These are phyloP conservation scores for Oemleria cerasiformis DNA, from an alignment of 306 rosid species.

Conservation along the genomic window DNA sequence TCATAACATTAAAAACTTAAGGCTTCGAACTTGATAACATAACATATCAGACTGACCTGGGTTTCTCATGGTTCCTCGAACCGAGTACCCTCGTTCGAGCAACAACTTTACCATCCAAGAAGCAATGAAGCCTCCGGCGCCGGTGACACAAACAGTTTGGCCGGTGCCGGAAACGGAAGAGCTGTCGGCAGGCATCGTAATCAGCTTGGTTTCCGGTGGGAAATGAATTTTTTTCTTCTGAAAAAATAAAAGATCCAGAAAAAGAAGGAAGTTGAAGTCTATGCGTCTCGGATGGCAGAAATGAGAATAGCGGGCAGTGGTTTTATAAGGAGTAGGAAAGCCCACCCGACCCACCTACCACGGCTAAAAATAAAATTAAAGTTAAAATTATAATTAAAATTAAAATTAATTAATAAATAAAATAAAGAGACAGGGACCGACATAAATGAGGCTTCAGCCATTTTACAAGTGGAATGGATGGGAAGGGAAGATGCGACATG, in stretches of 20 bases:
- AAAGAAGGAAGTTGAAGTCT: not conserved
- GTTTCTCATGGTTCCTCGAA: slow-evolving; percentile 78
- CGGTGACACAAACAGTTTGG: slow-evolving; percentile 81
- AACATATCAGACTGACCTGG: slow-evolving; percentile 44
- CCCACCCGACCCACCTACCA: slow-evolving; percentile 31
- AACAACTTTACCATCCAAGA: slow-evolving; percentile 85
- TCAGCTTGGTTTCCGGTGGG: not conserved
- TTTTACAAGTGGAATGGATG: not conserved
- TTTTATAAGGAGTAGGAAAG: slow-evolving; percentile 19
- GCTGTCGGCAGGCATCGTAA: slow-evolving; percentile 41
- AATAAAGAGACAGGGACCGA: too few relatives aligned
- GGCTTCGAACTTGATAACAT: not conserved
- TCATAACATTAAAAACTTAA: not conserved
- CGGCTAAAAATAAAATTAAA: slow-evolving; percentile 11
- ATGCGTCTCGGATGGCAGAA: not conserved
- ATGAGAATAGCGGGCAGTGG: not conserved
- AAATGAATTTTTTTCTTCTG: not conserved
- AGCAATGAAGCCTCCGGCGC: slow-evolving; percentile 95
- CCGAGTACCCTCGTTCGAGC: slow-evolving; percentile 67
- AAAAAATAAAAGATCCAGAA: not conserved
- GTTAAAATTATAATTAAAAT: too few relatives aligned
- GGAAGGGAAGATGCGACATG: not conserved
- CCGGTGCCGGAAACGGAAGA: slow-evolving; percentile 29
- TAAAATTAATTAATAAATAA: too few relatives aligned
- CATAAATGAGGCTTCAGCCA: not conserved